Evolutionary conservation across 2,329 filamentous ascomycete species (phyloP), one percentile per base, ranked within the genome.

Genomic region (Exophiala alcalophila): DNA sequence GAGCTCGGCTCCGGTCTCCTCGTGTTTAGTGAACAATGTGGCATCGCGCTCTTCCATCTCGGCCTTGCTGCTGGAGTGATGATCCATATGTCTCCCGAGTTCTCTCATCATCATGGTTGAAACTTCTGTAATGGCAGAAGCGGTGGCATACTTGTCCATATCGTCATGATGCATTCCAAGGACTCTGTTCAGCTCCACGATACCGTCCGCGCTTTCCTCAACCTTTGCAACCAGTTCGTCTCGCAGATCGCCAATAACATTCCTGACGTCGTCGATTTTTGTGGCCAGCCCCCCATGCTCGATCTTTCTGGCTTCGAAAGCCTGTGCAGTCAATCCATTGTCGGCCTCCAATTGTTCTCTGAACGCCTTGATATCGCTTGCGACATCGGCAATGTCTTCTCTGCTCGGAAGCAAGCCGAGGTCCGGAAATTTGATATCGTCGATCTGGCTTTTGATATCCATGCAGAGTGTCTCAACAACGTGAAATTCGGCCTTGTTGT

Each of bases 51-150:
- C 74, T 28, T 79, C 86, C 3, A 82, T 77, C 49, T 94, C 87
- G n/a, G 87, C 73, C 66, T 91, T 92, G 38, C 82, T 77, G 5
- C 84, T 84, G 43, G 86, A 83, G 16, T 92, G 76, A n/a, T 85
- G 80, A 11, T 82, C 81, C 55, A 87, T 84, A 8, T 86, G 83
- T 50, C 90, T 85, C 57, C 96, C 89, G 47, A 97, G 95, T 60
- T 96, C 90, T 1, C 78, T 70, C 62, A 85, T 89, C 65, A 97
- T 81, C 2, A 81, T 78, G 40, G 86, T 82, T 27, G 81, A 78
- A 62, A 90, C 75, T 41, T 84, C 82, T 57, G 82, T 83, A 39
- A 90, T 68, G 50, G 81, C 83, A n/a, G 77, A 72, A 11, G 67
- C 66, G 0, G 69, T 72, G 21, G 64, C 66, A 44, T 70, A 70